Base-by-base conservation (phyloP, 23 red algal species). In the Pyropia haitanensis region DNA sequence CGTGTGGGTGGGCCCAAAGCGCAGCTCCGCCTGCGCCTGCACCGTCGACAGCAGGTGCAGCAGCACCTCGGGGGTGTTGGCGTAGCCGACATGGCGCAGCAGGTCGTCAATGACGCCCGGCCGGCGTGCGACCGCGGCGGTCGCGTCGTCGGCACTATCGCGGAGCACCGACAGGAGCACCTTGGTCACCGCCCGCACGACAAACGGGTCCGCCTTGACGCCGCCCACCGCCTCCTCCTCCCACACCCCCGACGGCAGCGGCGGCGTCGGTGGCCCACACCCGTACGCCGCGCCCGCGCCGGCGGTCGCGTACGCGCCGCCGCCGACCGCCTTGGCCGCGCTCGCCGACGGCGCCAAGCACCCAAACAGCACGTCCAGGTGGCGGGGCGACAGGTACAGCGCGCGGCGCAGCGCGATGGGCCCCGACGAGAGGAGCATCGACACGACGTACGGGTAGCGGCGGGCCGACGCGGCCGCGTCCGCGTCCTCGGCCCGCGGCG, bases 1-100 rank as follows among this genome's bases (percentile, higher is more conserved):
- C 21, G 75, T 87, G 53, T 87, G 75, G 5, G 81, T 59, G 13
- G 68, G 81, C 29, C 81, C 81, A 77, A 87, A 87, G 63, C 76
- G 75, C 30, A 87, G 81, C 71, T 87, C 81, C 1, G 81, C 81
- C 48, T 87, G 81, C 34, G 71, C 75, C 27, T 72, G 70, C 6
- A 87, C 81, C 21, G 81, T 87, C 18, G 71, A 76, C 21, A 87
- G 58, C 81, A 87, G 75, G 6, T 70, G 59, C 19, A 87, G 52
- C 48, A 70, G 76, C 14, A 87, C 81, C 55, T 87, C 81, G 2
- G 81, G 81, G 49, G 71, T 76, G 14, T 72, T 72, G 18, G 81
- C 76, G 62, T 76, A 34, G 2, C 71, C 60, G 9, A 87, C 75
- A 25, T 87, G 81, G 2, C 61, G 61, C 23, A 87, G 29, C 10